Conservation (phyloP, 108 stramenopile genomes). For the Pseudonitzschia pungens region DNA sequence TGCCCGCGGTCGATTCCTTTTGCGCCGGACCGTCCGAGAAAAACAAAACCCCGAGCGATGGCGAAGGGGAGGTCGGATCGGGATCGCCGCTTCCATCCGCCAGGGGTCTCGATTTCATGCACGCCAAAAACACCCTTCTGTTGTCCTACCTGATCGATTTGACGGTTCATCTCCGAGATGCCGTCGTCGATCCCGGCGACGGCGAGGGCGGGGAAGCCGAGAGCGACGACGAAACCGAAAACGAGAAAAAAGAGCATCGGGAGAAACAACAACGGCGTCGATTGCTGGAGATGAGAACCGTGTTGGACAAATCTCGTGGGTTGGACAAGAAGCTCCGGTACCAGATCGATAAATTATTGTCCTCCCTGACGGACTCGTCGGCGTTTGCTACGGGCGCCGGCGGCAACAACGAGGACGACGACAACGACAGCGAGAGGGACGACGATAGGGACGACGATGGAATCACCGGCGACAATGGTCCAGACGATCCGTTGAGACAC, state of each 20-base stretch:
- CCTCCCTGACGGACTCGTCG: constrained; percentile 43
- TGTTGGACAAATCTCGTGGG: constrained; percentile 79
- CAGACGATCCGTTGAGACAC: constrained; percentile 14
- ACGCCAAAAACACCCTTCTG: constrained; percentile 70
- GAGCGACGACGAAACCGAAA: constrained; percentile 2
- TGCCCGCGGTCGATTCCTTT: constrained; percentile 45
- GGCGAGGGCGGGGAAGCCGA: constrained; percentile 20
- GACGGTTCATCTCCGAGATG: constrained; percentile 36
- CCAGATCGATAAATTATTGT: constrained; percentile 81
- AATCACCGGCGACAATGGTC: constrained; percentile 20
- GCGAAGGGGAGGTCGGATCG: not conserved
- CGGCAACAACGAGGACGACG: constrained; percentile 15
- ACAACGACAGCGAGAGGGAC: not conserved
- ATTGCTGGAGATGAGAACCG: constrained; percentile 70
- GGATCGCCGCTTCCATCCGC: constrained; percentile 6
- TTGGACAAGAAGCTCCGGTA: constrained; percentile 84
- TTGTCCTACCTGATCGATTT: constrained; percentile 81
- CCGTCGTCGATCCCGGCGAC: not conserved
- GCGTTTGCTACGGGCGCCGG: constrained; percentile 34
- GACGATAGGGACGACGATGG: constrained; percentile 19
- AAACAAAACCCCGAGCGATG: not conserved
- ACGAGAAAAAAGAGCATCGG: not conserved
- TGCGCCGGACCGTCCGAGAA: constrained; percentile 5
- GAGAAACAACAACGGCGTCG: constrained; percentile 36
- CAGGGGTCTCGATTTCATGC: constrained; percentile 71